phyloP scores from a whole-genome alignment of 2,329 filamentous ascomycete species.

The Kalmusia sp. region DNA sequence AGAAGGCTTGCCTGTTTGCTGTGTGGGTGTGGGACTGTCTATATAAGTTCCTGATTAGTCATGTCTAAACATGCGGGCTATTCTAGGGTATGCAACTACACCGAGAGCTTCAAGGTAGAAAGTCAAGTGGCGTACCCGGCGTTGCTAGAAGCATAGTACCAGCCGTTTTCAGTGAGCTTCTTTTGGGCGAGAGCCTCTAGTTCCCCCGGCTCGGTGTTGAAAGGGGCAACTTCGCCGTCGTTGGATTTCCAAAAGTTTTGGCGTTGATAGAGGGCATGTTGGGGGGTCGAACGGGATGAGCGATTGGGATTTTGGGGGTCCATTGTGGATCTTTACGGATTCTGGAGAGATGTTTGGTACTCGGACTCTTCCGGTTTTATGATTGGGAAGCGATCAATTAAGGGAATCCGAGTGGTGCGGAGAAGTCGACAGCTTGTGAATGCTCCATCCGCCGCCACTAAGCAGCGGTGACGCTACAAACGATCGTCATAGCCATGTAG shows the following conservation, averaged over 20 bases:
- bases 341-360: not conserved
- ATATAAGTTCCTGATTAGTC: not conserved
- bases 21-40: conserved; percentile 58
- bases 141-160: conserved; percentile 66
- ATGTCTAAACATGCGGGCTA: not conserved
- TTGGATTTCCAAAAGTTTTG: conserved; percentile 64
- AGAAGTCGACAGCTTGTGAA: no score
- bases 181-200: conserved; percentile 65
- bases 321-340: conserved; percentile 28
- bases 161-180: conserved; percentile 64
- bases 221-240: conserved; percentile 56
- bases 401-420: no score
- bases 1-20: conserved; percentile 70
- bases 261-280: conserved; percentile 63
- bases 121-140: conserved; percentile 46
- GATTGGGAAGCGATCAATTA: no score
- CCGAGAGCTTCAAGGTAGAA: no score
- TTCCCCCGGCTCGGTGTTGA: conserved; percentile 64
- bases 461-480: not conserved
- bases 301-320: conserved; percentile 63
- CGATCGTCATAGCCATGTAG: not conserved
- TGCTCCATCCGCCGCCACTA: no score
- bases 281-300: conserved; percentile 57
- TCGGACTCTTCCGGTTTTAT: not conserved
- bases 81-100: no score